Conservation (phyloP, 371 early-diverging fungal species). For the Mortierella sp. region DNA sequence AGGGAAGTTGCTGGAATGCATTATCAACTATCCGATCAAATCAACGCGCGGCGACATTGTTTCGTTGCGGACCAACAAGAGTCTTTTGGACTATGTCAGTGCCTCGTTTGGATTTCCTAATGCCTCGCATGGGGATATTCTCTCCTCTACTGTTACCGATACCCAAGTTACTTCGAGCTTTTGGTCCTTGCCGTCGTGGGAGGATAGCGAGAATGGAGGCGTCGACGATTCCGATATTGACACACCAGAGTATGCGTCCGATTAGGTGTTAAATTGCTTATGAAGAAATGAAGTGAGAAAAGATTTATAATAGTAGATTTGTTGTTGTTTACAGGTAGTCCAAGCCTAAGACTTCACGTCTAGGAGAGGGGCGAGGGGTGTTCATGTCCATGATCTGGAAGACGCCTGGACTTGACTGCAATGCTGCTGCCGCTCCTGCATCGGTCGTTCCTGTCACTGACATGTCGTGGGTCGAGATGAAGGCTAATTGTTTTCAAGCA, state of each 20-base stretch:
- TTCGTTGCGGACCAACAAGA: constrained; percentile 20
- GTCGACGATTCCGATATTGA: too few relatives aligned
- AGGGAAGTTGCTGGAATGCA: constrained; percentile 23
- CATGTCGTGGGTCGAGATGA: constrained; percentile 28
- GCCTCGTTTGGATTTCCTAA: constrained; percentile 31
- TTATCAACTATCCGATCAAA: constrained; percentile 33
- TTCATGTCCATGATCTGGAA: constrained; percentile 14
- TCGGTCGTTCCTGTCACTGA: constrained; percentile 10
- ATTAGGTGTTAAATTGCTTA: constrained; percentile 1
- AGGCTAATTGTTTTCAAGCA: constrained; percentile 14
- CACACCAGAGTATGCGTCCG: not conserved
- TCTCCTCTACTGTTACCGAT: not conserved
- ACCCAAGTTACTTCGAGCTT: not conserved
- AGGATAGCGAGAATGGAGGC: not conserved
- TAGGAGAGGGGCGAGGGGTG: not conserved
- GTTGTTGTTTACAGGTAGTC: constrained; percentile 19
- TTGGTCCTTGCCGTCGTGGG: not conserved
- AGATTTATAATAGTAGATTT: not conserved
- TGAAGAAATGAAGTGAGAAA: not conserved
- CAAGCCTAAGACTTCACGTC: constrained; percentile 22
- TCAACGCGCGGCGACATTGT: constrained; percentile 24
- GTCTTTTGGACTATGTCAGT: constrained; percentile 36
- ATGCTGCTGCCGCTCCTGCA: not conserved
- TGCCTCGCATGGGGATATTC: not conserved
- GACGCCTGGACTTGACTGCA: not conserved